Base-by-base conservation (phyloP, 192 early-diverging fungal species). In the Podila clonocystis region DNA sequence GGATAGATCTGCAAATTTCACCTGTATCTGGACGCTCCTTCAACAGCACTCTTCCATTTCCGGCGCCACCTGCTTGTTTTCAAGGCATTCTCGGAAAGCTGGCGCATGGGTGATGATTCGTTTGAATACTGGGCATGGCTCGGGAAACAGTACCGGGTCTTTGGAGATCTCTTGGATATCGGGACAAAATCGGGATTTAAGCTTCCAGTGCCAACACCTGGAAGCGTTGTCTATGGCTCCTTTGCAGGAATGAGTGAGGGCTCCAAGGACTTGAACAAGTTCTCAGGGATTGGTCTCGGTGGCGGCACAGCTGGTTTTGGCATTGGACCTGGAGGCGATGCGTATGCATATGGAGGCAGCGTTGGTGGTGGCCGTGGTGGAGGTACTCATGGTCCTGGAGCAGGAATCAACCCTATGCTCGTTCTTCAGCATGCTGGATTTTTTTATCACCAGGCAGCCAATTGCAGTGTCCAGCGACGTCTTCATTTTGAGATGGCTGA, bases 111-210 rank as follows among this genome's bases (percentile, higher is more conserved):
- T 5, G 92, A 91, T 36, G 91, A 91, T n/a, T 91, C 95, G 3
- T 91, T 91, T 70, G 92, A 95, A 63, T 97, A 94, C 75, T 97
- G 95, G 95, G 80, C 89, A 8, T 96, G 94, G 94, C 85, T 91
- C 8, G 88, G 90, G 7, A 94, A 90, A 36, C 94, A 96, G 85
- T 96, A 91, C 68, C 87, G 91, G 13, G 82, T 91, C 8, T 96
- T 96, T 89, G 94, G 89, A 11, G 95, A 96, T 55, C 64, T 93
- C 2, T 67, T 96, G 20, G 93, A 96, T 50, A 73, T 90, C 50
- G 92, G 93, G 2, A 88, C 84, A 48, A 91, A 91, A 69, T 74
- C 85, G 36, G 92, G 93, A 17, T 87, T 95, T 45, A 87, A 85
- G 49, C 62, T 94, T 15, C 95, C 94, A 1, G 80, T 73, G 52